Conservation (phyloP, 169 alveolate species). For the Eimeria tenella region DNA sequence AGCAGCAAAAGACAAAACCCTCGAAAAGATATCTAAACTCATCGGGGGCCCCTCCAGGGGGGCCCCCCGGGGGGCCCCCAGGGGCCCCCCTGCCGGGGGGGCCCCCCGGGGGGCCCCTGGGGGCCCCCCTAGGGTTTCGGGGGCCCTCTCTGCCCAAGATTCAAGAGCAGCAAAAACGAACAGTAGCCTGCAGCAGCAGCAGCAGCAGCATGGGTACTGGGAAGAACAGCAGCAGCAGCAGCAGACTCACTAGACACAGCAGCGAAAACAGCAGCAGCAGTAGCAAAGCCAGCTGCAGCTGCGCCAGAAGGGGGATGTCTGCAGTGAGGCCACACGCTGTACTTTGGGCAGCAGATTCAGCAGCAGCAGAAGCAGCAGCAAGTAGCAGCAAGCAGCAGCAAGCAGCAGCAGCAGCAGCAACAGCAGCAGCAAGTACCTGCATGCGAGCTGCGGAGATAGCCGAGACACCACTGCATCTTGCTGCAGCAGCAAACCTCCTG, state of each 20-base stretch:
- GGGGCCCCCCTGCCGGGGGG: background rate
- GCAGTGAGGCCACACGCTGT: background rate
- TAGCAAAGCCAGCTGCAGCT: background rate
- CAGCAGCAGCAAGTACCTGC: background rate
- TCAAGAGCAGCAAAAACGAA: background rate
- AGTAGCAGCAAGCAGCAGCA: no score
- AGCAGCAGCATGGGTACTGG: no score
- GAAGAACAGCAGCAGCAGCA: background rate
- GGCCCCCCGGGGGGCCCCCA: no score
- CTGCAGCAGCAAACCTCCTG: no score
- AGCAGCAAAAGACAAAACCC: no score
- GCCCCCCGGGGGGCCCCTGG: background rate
- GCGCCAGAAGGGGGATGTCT: background rate
- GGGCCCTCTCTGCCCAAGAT: background rate
- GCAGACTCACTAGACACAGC: background rate
- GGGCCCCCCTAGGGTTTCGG: background rate
- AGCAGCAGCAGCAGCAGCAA: background rate
- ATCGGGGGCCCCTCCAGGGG: no score
- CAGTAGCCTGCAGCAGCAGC: background rate
- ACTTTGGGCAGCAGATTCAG: background rate
- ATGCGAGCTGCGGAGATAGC: slow-evolving; percentile 9
- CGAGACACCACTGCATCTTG: background rate
- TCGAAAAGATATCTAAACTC: no score
- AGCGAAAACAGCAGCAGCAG: background rate
- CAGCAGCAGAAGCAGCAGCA: background rate